These are phyloP conservation scores for Phytophthora sansomeana DNA, from an alignment of 352 stramenopile species.

Conservation along the genomic window DNA sequence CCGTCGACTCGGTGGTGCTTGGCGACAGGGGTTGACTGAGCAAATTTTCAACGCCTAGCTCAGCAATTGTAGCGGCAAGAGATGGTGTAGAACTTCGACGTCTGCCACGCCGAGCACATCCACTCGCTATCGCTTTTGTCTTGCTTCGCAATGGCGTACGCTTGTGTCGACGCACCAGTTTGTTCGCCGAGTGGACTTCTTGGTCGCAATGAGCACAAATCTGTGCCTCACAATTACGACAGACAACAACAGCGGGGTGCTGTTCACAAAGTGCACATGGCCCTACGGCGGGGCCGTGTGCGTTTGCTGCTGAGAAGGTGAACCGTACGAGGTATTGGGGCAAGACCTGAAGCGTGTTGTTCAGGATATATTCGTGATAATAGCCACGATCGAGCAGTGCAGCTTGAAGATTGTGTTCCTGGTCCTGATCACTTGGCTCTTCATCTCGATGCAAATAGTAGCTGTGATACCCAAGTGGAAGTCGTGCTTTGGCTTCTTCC, in stretches of 20 bases:
- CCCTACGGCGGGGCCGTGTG: constrained; percentile 31
- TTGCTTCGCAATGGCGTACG: constrained; percentile 48
- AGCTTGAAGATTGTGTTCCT: constrained; percentile 17
- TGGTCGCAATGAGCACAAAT: constrained; percentile 76
- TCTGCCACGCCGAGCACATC: constrained; percentile 30
- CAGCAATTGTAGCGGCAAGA: constrained; percentile 25
- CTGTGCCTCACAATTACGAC: constrained; percentile 70
- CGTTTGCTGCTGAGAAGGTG: constrained; percentile 44
- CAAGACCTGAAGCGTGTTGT: constrained; percentile 66
- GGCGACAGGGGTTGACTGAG: constrained; percentile 5
- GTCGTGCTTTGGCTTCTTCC: constrained; percentile 42
- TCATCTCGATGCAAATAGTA: constrained; percentile 58
- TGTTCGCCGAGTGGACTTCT: constrained; percentile 83
- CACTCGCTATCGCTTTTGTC: constrained; percentile 20
- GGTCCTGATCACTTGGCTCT: constrained; percentile 14
- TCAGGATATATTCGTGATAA: constrained; percentile 83
- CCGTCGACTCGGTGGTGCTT: constrained; percentile 15
- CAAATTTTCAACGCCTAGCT: constrained; percentile 12
- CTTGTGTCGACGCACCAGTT: constrained; percentile 77
- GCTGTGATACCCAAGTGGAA: constrained; percentile 79
- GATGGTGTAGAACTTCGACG: constrained; percentile 53
- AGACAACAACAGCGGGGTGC: constrained; percentile 53
- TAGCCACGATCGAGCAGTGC: constrained; percentile 47
- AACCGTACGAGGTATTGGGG: constrained; percentile 81
- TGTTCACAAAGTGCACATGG: constrained; percentile 75